phyloP scores from a whole-genome alignment of 2,329 filamentous ascomycete genomes.

The Raffaelea arxii region DNA sequence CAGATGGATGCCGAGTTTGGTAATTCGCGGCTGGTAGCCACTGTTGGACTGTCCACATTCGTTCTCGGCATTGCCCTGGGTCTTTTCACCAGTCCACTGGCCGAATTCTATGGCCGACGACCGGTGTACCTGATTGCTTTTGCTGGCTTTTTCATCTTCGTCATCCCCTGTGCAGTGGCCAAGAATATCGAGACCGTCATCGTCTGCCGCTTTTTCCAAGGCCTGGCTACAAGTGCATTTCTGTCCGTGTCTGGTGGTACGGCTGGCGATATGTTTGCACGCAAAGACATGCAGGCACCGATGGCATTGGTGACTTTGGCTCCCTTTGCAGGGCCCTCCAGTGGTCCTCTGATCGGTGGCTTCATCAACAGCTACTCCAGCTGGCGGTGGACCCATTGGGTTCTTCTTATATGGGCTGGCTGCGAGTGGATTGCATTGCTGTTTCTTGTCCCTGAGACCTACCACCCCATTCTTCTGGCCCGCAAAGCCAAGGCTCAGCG shows the following conservation, averaged over 20 bases:
- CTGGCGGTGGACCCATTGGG: slow-evolving; percentile 81
- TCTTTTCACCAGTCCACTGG: slow-evolving; percentile 54
- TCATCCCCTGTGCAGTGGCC: slow-evolving; percentile 72
- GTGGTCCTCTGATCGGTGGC: slow-evolving; percentile 58
- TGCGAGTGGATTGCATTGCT: slow-evolving; percentile 53
- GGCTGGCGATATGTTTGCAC: slow-evolving; percentile 68
- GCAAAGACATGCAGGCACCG: slow-evolving; percentile 60
- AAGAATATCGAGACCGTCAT: slow-evolving; percentile 70
- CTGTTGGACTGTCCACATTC: slow-evolving; percentile 72
- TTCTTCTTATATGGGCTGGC: slow-evolving; percentile 71
- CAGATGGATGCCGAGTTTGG: slow-evolving; percentile 70
- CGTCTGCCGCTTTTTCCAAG: slow-evolving; percentile 67
- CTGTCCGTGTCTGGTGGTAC: slow-evolving; percentile 73
- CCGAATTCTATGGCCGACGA: slow-evolving; percentile 72
- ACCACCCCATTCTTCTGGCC: slow-evolving; percentile 64
- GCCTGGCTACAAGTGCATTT: slow-evolving; percentile 59
- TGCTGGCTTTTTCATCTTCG: slow-evolving; percentile 64
- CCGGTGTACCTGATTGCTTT: slow-evolving; percentile 73
- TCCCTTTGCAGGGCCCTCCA: slow-evolving; percentile 52
- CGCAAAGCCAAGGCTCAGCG: slow-evolving; percentile 62
- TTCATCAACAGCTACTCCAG: slow-evolving; percentile 68
- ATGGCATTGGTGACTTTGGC: slow-evolving; percentile 75
- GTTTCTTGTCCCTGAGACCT: slow-evolving; percentile 78
- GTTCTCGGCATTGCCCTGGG: slow-evolving; percentile 64
- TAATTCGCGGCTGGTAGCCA: slow-evolving; percentile 61